Evolutionary conservation across 2,329 filamentous ascomycete species (phyloP), one percentile per base, ranked within the genome.

Genomic region (Epichloe uncinata): DNA sequence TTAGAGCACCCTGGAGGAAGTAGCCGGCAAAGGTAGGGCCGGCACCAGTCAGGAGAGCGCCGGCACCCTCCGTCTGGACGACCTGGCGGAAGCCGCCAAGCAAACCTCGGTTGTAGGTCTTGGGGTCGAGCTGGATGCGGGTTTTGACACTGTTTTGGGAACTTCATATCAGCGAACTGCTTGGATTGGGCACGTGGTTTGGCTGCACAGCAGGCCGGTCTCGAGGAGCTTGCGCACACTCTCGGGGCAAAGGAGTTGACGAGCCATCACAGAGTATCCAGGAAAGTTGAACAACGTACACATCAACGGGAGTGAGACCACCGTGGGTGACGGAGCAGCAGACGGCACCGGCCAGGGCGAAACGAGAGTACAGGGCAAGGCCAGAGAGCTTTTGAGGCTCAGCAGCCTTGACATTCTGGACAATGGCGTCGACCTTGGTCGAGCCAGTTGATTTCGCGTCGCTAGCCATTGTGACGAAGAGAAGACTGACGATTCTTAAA

Each of bases 251-350:
- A 15, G 18, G 34, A 18, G 30, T 36, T 42, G 30, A 30, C 30
- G 11, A 16, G 45, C 26, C 15, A 38, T 3, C 13, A 6, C 18
- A 6, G 13, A 30, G 12, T 7, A 20, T 36, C 34, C 6, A 26
- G n/a, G 16, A 20, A 36, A 41, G 5, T 13, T n/a, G 5, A 7
- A 20, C 22, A 43, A 87, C 91, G 73, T 93, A 97, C 91, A 98
- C 93, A 86, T 98, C 93, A 72, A 98, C 89, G 67, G 93, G 93
- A 61, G 93, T 98, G 64, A 97, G 83, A 66, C 79, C 85, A 72
- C 91, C 93, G 81, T 98, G 93, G 67, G 93, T 98, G 74, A 97
- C 76, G 63, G 90, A 93, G 74, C 93, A 98, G 84, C 93, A 96
- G 78, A 97, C 76, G 63, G 93, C 93, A 74, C 93, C 93, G 64